Evolutionary conservation across 805 yeast genomes (phyloP).

Genomic region (Kuraishia ogatae): DNA sequence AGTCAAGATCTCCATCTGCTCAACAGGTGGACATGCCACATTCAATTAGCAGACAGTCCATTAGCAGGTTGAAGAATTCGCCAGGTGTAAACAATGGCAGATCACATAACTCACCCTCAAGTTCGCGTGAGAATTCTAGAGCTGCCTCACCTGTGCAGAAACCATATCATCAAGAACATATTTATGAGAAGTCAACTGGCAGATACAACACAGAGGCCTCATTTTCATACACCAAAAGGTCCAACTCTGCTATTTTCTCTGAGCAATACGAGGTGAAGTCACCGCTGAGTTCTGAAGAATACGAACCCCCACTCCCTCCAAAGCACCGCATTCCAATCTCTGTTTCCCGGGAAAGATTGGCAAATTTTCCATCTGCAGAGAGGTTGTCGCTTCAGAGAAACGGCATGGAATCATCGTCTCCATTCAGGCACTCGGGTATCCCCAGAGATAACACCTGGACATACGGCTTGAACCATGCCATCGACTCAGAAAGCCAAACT

Average conservation of each 20-base stretch:
- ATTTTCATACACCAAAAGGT: conserved; percentile 6
- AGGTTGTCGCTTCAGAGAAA: background rate
- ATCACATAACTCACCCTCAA: background rate
- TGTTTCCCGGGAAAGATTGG: conserved; percentile 5
- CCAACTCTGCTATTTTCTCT: conserved; percentile 5
- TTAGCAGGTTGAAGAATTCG: background rate
- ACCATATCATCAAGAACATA: background rate
- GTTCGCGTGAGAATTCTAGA: background rate
- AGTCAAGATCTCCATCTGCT: background rate
- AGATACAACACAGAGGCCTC: conserved; percentile 1
- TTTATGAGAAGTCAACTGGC: background rate
- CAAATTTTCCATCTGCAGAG: background rate
- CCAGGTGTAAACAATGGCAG: background rate
- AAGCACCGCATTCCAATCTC: conserved; percentile 18
- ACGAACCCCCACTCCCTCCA: conserved; percentile 31
- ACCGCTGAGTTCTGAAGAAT: conserved; percentile 7
- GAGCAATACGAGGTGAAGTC: conserved; percentile 8
- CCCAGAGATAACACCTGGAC: background rate
- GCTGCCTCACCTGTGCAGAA: background rate
- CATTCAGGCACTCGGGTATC: background rate
- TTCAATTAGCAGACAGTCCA: background rate
- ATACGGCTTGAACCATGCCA: background rate
- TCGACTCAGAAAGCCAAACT: conserved; percentile 6
- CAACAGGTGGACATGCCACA: background rate
- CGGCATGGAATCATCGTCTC: background rate